Conservation (phyloP, 352 stramenopile genomes). For the Globisporangium uncinulatum region DNA sequence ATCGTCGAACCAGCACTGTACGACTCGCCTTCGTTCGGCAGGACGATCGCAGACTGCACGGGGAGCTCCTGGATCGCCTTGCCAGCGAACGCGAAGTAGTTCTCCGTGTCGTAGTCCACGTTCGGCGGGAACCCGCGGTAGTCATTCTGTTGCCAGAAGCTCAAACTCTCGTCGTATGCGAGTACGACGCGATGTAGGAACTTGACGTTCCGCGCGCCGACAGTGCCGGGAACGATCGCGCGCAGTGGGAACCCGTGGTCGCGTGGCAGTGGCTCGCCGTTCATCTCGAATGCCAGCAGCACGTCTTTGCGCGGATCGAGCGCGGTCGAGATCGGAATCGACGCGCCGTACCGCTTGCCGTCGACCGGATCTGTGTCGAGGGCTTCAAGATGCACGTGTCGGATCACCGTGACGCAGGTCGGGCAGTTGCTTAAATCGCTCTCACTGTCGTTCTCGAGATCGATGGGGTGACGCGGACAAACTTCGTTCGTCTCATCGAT, state of each 20-base stretch:
- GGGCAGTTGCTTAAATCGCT: constrained; percentile 1
- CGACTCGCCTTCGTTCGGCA: constrained; percentile 62
- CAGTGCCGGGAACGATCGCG: constrained; percentile 87
- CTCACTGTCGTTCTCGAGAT: constrained; percentile 30
- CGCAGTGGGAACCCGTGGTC: constrained; percentile 94
- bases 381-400: constrained; percentile 48
- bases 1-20: constrained; percentile 39
- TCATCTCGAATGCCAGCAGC: constrained; percentile 95
- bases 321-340: constrained; percentile 86
- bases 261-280: constrained; percentile 68
- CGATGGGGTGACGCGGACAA: constrained; percentile 33
- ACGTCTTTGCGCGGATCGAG: constrained; percentile 85
- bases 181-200: constrained; percentile 88
- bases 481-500: constrained; percentile 35
- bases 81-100: constrained; percentile 77
- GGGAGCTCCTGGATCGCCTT: constrained; percentile 90
- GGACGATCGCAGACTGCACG: constrained; percentile 87
- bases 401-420: constrained; percentile 18
- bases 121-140: constrained; percentile 89
- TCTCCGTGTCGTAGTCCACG: constrained; percentile 76
- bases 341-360: constrained; percentile 45
- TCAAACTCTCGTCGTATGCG: constrained; percentile 68
- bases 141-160: constrained; percentile 91
- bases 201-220: constrained; percentile 91
- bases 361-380: constrained; percentile 44